phyloP scores from a whole-genome alignment of 768 basidiomycete species.

The Amanita muscaria region DNA sequence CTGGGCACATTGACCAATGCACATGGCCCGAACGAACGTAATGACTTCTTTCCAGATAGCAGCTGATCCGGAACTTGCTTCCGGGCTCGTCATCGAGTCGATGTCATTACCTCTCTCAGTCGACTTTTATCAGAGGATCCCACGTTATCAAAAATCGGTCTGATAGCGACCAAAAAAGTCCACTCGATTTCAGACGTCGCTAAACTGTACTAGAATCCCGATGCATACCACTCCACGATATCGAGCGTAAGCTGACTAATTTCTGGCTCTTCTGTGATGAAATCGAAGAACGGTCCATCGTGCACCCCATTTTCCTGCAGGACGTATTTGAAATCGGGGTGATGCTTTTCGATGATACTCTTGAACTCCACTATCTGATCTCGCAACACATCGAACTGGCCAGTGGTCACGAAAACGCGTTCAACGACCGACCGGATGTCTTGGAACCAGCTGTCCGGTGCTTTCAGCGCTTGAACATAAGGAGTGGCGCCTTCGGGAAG shows the following conservation, averaged over 20 bases:
- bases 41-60: too few relatives aligned
- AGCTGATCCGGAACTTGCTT: too few relatives aligned
- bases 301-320: constrained; percentile 26
- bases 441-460: constrained; percentile 24
- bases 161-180: too few relatives aligned
- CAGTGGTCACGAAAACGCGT: constrained; percentile 26
- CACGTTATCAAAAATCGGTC: too few relatives aligned
- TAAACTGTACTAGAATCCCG: background rate
- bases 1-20: too few relatives aligned
- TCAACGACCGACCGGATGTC: constrained; percentile 20
- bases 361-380: constrained; percentile 21
- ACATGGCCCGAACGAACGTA: too few relatives aligned
- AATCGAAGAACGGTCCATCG: constrained; percentile 25
- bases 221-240: constrained; percentile 16
- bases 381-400: constrained; percentile 24
- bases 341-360: constrained; percentile 15
- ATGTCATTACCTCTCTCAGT: too few relatives aligned
- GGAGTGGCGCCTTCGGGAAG: constrained; percentile 18
- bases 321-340: constrained; percentile 15
- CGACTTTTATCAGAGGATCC: too few relatives aligned
- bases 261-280: constrained; percentile 13
- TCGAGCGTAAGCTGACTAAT: constrained; percentile 15
- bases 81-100: too few relatives aligned
- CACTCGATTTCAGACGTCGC: too few relatives aligned
- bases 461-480: constrained; percentile 23